phyloP scores from a whole-genome alignment of 768 basidiomycete genomes.

The Erythrobasidium yunnanense region DNA sequence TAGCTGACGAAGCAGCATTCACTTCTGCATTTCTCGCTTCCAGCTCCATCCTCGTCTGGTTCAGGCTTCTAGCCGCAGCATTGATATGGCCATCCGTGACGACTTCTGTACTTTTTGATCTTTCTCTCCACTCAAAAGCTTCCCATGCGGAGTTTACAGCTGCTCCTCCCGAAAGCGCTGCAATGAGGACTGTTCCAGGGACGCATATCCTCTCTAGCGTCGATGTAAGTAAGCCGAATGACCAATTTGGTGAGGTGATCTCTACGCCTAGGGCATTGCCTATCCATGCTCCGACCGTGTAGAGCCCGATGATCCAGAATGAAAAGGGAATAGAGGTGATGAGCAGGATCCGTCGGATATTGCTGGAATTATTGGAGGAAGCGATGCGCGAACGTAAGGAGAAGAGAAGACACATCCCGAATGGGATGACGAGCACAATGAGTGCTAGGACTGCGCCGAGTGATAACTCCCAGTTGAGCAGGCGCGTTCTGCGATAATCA shows the following conservation, averaged over 20 bases:
- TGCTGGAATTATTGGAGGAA: not conserved
- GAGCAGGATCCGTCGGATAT: constrained; percentile 25
- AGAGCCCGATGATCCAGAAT: constrained; percentile 34
- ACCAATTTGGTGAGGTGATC: constrained; percentile 28
- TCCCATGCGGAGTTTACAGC: constrained; percentile 38
- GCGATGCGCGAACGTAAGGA: constrained; percentile 27
- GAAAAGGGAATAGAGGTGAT: constrained; percentile 34
- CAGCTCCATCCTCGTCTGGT: constrained; percentile 34
- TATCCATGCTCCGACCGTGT: constrained; percentile 31
- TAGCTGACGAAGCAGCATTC: constrained; percentile 4
- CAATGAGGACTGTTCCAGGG: constrained; percentile 37
- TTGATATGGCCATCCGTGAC: constrained; percentile 35
- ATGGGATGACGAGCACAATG: constrained; percentile 36
- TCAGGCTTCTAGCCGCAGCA: constrained; percentile 32
- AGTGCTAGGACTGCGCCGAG: constrained; percentile 34
- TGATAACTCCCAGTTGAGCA: constrained; percentile 37
- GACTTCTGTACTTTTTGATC: constrained; percentile 31
- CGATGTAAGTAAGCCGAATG: constrained; percentile 32
- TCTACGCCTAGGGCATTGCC: constrained; percentile 31
- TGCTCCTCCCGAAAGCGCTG: constrained; percentile 35
- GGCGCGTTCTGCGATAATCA: constrained; percentile 29
- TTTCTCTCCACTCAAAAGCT: constrained; percentile 37
- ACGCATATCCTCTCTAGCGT: constrained; percentile 36
- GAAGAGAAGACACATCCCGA: constrained; percentile 36
- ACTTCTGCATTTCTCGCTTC: constrained; percentile 27